Base-by-base conservation (phyloP, 805 yeast species). In the Starmerella ratchasimensis region DNA sequence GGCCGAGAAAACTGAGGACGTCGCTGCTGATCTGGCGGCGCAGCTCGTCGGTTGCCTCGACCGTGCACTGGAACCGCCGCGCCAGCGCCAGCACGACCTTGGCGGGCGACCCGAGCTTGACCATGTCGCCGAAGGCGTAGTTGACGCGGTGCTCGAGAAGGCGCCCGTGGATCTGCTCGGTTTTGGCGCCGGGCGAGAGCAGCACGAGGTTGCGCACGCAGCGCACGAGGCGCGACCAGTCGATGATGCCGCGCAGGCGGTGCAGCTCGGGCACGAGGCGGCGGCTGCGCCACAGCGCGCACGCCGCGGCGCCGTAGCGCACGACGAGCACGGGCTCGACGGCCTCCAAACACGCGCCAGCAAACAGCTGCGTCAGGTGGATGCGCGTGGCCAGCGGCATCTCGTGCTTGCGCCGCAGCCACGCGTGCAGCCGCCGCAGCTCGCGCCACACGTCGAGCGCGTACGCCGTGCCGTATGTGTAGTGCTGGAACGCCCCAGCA, bases 361-460 rank as follows among this genome's bases (percentile, higher is more conserved):
- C 84, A 53, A 72, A 86, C 1, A 81, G 80, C 38, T 64, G 63
- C 1, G 82, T 74, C 29, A 88, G 63, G 1, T 71, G 61, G 17
- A 74, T 65, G 37, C 84, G 68, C 33, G 76, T 57, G 1, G 64
- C 47, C 10, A 82, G 49, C 0, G 98, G 96, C 61, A 88, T 67
- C 36, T 78, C 79, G 50, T 79, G 74, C 49, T 81, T 80, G 73
- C 79, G 76, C 48, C 70, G 71, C 37, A 83, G 56, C 71, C 94
- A 78, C 28, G 78, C 76, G 35, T 72, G 69, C 44, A 88, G 65
- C 55, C 84, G 96, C 37, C 78, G 75, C 0, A 95, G 78, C 94
- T 95, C 86, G 41, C 78, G 80, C 37, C 76, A 68, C 6, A 83
- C 77, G 31, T 76, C 69, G 5, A 80, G 74, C 5, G 81, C 76